Conservation (phyloP, 352 stramenopile genomes). For the Blastocystis sp. region DNA sequence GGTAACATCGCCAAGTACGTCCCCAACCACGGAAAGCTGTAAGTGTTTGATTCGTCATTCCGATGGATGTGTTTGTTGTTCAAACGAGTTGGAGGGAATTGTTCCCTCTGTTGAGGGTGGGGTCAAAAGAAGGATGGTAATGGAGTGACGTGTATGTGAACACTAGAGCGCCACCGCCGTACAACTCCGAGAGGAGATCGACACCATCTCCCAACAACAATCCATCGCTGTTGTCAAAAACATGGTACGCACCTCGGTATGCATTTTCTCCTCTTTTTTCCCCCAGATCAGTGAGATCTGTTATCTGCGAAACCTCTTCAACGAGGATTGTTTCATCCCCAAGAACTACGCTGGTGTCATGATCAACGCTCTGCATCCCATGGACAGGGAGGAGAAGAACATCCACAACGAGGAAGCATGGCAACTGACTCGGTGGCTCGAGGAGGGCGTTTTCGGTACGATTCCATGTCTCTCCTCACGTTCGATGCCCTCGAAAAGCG, state of each 20-base stretch:
- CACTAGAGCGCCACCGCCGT: background rate
- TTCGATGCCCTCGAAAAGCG: constrained; percentile 38
- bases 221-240: constrained; percentile 40
- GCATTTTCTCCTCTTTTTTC: background rate
- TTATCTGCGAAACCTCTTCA: constrained; percentile 46
- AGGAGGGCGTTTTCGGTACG: constrained; percentile 39
- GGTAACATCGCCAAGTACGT: too few species aligned
- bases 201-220: background rate
- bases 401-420: constrained; percentile 31
- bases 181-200: background rate
- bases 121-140: too few species aligned
- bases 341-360: constrained; percentile 51
- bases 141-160: too few species aligned
- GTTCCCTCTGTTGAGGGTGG: too few species aligned
- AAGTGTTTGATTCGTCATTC: too few species aligned
- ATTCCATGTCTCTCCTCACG: background rate
- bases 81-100: background rate
- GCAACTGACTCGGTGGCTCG: constrained; percentile 28
- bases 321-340: constrained; percentile 8
- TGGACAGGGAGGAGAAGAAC: background rate
- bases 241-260: constrained; percentile 40
- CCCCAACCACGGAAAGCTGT: too few species aligned
- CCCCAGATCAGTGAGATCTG: constrained; percentile 43
- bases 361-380: constrained; percentile 45
- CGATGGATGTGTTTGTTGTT: background rate